Evolutionary conservation across 2,329 filamentous ascomycete species (phyloP), one percentile per base, ranked within the genome.

Genomic region (Aspergillus sojae): DNA sequence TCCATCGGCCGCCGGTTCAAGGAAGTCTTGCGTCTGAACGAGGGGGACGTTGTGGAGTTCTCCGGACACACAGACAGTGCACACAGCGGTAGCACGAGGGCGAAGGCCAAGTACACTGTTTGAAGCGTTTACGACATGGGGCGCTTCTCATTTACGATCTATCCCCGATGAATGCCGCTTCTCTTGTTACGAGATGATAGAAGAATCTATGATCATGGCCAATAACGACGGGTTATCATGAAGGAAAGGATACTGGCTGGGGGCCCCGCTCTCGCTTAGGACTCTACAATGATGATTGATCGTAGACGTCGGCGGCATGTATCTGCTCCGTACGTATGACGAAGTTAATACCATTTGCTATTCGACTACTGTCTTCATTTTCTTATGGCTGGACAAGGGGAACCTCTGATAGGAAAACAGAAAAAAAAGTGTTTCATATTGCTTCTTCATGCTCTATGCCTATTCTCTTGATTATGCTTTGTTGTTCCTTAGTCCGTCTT

Each of bases 61-160:
- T 96, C 93, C 23, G 95, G 95, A 65, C 95, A 99, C 82, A 96
- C 93, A 21, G 96, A 99, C 72, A 92, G 91, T 71, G 94, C 95
- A 43, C 91, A 96, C 78, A 89, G 91, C 65, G 95, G 95, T 70
- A 97, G 94, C 82, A 97, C 93, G 64, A 89, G 96, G 73, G 95
- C 95, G 62, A 98, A 96, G 86, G 92, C 95, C 73, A 99, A 97
- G 86, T 92, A 93, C 80, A 85, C 86, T 57, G 93, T 93, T 74
- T 97, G 90, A 84, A 58, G 58, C 41, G 48, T 39, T 26, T 39
- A 41, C 52, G n/a, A 34, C 23, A 43, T 14, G 56, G 57, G 28
- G 55, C 57, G 57, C 57, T 57, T 54, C 68, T 54, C 58, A 53
- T 61, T 68, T 63, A 68, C 67, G 65, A 67, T 65, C 60, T 60